A percentile compares a stretch with the other conserved stretches of the same genome.
These are phyloP conservation scores for Fusarium pseudograminearum DNA, from an alignment of 2,329 filamentous ascomycete species.

Conservation along the genomic window DNA sequence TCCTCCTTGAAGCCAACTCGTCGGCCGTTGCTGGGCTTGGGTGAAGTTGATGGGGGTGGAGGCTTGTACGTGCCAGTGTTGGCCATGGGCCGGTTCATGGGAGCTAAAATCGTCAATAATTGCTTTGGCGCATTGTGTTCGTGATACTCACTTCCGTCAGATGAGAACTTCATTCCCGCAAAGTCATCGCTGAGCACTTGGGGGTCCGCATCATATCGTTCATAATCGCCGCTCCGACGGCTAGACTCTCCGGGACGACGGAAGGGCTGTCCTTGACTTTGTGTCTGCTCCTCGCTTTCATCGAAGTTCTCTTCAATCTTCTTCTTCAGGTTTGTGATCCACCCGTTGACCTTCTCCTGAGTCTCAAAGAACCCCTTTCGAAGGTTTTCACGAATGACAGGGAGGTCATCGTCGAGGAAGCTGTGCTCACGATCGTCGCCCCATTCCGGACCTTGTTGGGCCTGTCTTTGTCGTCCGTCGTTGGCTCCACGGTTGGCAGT, in stretches of 20 bases:
- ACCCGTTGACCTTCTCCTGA: slow-evolving; percentile 90
- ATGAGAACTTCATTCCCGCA: slow-evolving; percentile 72
- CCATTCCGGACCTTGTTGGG: slow-evolving; percentile 49
- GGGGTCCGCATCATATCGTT: slow-evolving; percentile 94
- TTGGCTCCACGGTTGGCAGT: slow-evolving; percentile 60
- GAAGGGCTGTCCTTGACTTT: slow-evolving; percentile 49
- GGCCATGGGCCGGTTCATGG: slow-evolving; percentile 70
- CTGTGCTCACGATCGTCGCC: slow-evolving; percentile 81
- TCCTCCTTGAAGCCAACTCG: slow-evolving; percentile 70
- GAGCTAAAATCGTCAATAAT: slow-evolving; percentile 47
- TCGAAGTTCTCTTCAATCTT: slow-evolving; percentile 90
- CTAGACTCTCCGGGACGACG: slow-evolving; percentile 71
- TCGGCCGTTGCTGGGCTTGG: slow-evolving; percentile 61
- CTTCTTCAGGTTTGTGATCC: slow-evolving; percentile 93
- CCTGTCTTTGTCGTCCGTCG: slow-evolving; percentile 53
- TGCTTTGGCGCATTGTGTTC: not conserved
- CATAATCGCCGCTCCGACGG: slow-evolving; percentile 85
- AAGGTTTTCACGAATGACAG: slow-evolving; percentile 91
- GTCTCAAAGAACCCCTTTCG: slow-evolving; percentile 96
- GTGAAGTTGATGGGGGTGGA: slow-evolving; percentile 64
- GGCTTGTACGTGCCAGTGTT: slow-evolving; percentile 87
- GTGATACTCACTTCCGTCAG: slow-evolving; percentile 69
- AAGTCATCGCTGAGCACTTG: slow-evolving; percentile 93
- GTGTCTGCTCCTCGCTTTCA: slow-evolving; percentile 68
- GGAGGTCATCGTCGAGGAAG: slow-evolving; percentile 96